Evolutionary conservation across 1,284 basidiomycete species (phyloP).

Genomic region (Lignosus rhinocerotis): DNA sequence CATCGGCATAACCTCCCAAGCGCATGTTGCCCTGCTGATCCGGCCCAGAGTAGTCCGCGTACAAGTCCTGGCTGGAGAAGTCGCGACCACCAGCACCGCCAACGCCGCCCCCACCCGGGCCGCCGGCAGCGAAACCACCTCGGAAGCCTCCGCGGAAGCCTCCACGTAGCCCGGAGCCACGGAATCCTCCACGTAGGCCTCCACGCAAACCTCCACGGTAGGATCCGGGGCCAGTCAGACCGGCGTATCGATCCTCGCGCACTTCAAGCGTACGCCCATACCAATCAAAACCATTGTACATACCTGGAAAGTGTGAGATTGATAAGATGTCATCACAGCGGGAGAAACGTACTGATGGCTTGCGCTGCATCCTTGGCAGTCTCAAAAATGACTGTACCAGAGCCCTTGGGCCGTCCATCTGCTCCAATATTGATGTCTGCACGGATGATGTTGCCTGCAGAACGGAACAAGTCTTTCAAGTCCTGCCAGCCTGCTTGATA

Average conservation of each 20-base stretch:
- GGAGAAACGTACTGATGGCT: constrained; percentile 75
- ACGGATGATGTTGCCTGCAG: constrained; percentile 90
- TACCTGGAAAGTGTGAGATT: constrained; percentile 48
- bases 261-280: constrained; percentile 92
- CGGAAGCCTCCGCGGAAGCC: constrained; percentile 60
- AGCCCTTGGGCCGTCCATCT: constrained; percentile 93
- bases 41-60: constrained; percentile 80
- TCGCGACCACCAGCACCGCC: constrained; percentile 61
- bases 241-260: constrained; percentile 91
- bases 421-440: constrained; percentile 92
- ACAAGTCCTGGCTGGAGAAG: constrained; percentile 78
- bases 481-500: constrained; percentile 98
- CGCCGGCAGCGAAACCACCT: constrained; percentile 59
- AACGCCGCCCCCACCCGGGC: constrained; percentile 51
- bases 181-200: constrained; percentile 43
- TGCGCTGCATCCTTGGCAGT: constrained; percentile 87
- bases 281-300: constrained; percentile 96
- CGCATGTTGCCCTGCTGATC: constrained; percentile 59
- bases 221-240: constrained; percentile 66
- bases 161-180: constrained; percentile 48
- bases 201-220: constrained; percentile 60
- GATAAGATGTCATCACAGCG: background rate
- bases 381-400: constrained; percentile 93
- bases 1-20: constrained; percentile 45
- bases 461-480: constrained; percentile 94